Evolutionary conservation across 2,329 filamentous ascomycete species (phyloP).

Genomic region (Huntiella decipiens): DNA sequence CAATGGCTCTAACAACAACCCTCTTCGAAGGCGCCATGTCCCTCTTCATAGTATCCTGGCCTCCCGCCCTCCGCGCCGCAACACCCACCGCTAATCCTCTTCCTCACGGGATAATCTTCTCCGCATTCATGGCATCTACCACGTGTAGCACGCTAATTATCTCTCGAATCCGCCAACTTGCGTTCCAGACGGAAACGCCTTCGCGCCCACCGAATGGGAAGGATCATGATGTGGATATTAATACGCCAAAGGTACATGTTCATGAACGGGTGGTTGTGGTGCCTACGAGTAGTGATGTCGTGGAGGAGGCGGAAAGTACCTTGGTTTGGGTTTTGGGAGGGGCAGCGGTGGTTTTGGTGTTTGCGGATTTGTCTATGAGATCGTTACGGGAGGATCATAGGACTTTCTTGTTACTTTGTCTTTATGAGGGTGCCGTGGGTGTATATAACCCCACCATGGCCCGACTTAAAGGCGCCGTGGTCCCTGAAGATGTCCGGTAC

Average conservation of each 20-base stretch:
- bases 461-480: conserved; percentile 30
- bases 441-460: conserved; percentile 37
- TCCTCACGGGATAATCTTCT: conserved; percentile 34
- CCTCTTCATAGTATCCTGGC: conserved; percentile 41
- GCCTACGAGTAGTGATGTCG: too few species aligned
- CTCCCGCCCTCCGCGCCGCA: conserved; percentile 25
- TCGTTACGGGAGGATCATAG: conserved; percentile 22
- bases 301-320: neutral
- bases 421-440: conserved; percentile 36
- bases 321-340: neutral
- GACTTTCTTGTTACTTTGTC: conserved; percentile 34
- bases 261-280: neutral
- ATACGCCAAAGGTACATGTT: neutral
- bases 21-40: conserved; percentile 41
- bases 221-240: conserved; percentile 1
- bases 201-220: neutral
- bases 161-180: conserved; percentile 9
- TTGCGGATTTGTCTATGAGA: conserved; percentile 19
- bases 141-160: conserved; percentile 39
- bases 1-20: conserved; percentile 31
- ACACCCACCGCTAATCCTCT: conserved; percentile 13
- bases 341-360: conserved; percentile 18
- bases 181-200: neutral
- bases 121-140: conserved; percentile 38
- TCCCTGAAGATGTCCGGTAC: conserved; percentile 32